A percentile compares a stretch with the other conserved stretches of the same genome.
Conservation (phyloP, 192 early-diverging fungal species). For the Gaertneriomyces semiglobifer region DNA sequence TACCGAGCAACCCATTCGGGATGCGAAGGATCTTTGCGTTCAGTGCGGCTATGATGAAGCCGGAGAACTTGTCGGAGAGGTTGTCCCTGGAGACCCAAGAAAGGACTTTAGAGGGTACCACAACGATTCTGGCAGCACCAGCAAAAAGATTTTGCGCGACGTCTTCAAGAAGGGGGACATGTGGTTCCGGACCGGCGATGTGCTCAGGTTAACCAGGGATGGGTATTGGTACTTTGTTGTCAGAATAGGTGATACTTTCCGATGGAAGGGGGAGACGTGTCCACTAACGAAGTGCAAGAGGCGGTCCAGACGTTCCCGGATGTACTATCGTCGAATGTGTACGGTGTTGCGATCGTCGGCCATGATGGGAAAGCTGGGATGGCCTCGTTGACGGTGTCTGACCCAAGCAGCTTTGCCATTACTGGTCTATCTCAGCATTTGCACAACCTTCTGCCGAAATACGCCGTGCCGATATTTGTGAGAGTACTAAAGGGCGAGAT, state of each 20-base stretch:
- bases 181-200: constrained; percentile 62
- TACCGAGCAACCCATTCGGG: constrained; percentile 52
- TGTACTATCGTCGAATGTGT: constrained; percentile 59
- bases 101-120: constrained; percentile 34
- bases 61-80: constrained; percentile 55
- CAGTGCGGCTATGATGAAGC: constrained; percentile 42
- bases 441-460: constrained; percentile 47
- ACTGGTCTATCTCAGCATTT: constrained; percentile 35
- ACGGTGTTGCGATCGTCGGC: constrained; percentile 56
- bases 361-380: constrained; percentile 66
- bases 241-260: too few species aligned
- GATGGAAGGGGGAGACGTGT: constrained; percentile 53
- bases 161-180: constrained; percentile 60
- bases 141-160: constrained; percentile 39
- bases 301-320: constrained; percentile 48
- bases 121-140: constrained; percentile 25
- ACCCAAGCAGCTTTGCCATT: constrained; percentile 39
- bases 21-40: constrained; percentile 50
- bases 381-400: constrained; percentile 56
- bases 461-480: constrained; percentile 65
- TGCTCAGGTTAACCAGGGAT: constrained; percentile 48
- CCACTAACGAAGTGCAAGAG: constrained; percentile 59
- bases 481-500: constrained; percentile 31
- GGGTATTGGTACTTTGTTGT: constrained; percentile 27
- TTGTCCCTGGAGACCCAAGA: constrained; percentile 35